These are phyloP conservation scores for Scalesia atractyloides DNA, from an alignment of 129 eudicot genomes.

Conservation along the genomic window DNA sequence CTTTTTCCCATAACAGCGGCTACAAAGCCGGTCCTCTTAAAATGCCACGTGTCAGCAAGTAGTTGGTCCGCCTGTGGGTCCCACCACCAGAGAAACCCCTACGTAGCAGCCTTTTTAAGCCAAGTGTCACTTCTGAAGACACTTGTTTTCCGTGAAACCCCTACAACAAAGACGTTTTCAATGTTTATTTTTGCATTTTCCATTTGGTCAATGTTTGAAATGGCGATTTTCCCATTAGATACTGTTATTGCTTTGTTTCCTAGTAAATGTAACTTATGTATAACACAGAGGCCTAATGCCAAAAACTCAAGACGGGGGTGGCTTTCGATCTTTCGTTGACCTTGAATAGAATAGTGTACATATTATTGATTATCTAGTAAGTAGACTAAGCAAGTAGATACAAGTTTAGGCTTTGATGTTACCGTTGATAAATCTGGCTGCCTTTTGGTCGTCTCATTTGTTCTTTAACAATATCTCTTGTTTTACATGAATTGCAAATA, in stretches of 20 bases:
- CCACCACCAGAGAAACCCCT: too few species aligned
- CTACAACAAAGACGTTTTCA: too few species aligned
- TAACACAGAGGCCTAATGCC: not conserved
- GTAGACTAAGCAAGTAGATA: conserved; percentile 1
- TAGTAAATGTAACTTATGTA: not conserved
- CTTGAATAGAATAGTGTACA: not conserved
- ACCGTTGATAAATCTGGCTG: conserved; percentile 5
- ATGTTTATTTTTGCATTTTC: too few species aligned
- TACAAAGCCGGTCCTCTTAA: too few species aligned
- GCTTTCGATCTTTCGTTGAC: not conserved
- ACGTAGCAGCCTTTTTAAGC: too few species aligned
- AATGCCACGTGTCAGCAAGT: too few species aligned
- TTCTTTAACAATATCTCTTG: not conserved
- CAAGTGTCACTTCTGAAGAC: too few species aligned
- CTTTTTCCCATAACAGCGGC: too few species aligned
- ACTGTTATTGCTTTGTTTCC: not conserved
- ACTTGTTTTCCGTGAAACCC: too few species aligned
- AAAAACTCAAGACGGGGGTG: conserved; percentile 2
- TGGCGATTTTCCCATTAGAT: too few species aligned
- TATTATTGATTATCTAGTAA: not conserved
- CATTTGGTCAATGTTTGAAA: too few species aligned
- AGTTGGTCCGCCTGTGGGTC: too few species aligned
- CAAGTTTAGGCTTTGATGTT: conserved; percentile 11
- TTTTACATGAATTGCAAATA: conserved; percentile 6
- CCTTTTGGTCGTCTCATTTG: not conserved